phyloP scores from a whole-genome alignment of 257 asterid genomes.

The Echium plantagineum region DNA sequence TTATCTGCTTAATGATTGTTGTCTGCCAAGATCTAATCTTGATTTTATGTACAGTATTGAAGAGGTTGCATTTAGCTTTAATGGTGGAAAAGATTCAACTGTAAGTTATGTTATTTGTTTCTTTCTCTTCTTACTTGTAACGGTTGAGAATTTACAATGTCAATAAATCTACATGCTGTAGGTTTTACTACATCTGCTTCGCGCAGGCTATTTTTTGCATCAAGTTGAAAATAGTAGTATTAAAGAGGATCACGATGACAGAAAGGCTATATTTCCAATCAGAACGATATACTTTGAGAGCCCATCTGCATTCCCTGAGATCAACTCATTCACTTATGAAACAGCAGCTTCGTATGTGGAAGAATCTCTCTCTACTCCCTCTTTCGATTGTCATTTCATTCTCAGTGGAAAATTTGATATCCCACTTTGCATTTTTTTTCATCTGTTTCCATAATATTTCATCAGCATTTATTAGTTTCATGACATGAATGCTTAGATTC shows the following conservation, averaged over 20 bases:
- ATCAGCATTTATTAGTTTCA: too few species aligned
- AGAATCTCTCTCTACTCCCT: not conserved
- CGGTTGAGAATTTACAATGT: not conserved
- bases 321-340: conserved; percentile 83
- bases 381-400: not conserved
- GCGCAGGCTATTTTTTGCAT: conserved; percentile 78
- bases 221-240: conserved; percentile 21
- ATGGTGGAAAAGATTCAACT: conserved; percentile 96
- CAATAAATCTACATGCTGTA: conserved; percentile 18
- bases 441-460: too few species aligned
- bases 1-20: not conserved
- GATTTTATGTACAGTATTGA: conserved; percentile 38
- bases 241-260: conserved; percentile 20
- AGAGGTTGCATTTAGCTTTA: conserved; percentile 91
- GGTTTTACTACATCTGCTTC: conserved; percentile 87
- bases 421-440: not conserved
- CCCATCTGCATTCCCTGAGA: conserved; percentile 80
- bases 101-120: conserved; percentile 30
- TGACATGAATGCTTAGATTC: too few species aligned
- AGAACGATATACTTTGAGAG: conserved; percentile 83
- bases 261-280: conserved; percentile 46
- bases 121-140: not conserved
- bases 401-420: not conserved
- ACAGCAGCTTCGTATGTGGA: conserved; percentile 46
- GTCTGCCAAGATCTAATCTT: conserved; percentile 8